phyloP scores from a whole-genome alignment of 345 rosid species.

The Corchorus olitorius region DNA sequence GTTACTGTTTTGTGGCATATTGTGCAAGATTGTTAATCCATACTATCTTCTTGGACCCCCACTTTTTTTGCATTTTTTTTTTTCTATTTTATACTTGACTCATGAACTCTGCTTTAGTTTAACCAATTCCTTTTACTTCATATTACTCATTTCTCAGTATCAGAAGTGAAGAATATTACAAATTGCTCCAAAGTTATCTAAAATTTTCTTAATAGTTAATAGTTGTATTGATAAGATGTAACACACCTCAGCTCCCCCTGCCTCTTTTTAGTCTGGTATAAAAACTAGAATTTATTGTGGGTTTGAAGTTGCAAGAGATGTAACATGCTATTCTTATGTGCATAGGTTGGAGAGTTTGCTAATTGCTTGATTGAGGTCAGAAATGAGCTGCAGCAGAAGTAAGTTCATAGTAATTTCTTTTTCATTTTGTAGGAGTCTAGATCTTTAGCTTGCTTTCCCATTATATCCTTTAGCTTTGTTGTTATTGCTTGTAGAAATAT shows the following conservation, averaged over 20 bases:
- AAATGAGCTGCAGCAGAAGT: conserved; percentile 83
- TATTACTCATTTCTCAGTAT: not conserved
- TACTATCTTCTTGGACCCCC: too few relatives aligned
- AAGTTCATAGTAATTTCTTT: conserved; percentile 31
- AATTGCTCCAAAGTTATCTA: not conserved
- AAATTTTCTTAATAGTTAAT: not conserved
- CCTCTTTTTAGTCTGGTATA: not conserved
- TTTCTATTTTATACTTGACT: not conserved
- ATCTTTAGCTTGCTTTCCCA: not conserved
- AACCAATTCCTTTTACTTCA: not conserved
- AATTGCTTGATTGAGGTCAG: conserved; percentile 81
- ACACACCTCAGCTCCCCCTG: not conserved
- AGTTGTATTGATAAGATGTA: not conserved
- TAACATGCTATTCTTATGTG: not conserved
- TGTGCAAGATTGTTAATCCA: too few relatives aligned
- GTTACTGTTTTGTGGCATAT: not conserved
- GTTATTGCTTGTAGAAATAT: conserved; percentile 2
- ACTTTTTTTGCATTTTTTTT: too few relatives aligned
- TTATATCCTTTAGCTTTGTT: not conserved
- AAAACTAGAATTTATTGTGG: not conserved
- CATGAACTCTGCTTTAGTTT: not conserved
- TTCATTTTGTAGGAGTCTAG: not conserved
- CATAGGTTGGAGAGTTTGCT: conserved; percentile 85
- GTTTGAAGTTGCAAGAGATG: not conserved
- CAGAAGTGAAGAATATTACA: not conserved